Evolutionary conservation across 192 early-diverging fungal genomes (phyloP), one percentile per base, ranked within the genome.

Genomic region (Coemansia sp.): DNA sequence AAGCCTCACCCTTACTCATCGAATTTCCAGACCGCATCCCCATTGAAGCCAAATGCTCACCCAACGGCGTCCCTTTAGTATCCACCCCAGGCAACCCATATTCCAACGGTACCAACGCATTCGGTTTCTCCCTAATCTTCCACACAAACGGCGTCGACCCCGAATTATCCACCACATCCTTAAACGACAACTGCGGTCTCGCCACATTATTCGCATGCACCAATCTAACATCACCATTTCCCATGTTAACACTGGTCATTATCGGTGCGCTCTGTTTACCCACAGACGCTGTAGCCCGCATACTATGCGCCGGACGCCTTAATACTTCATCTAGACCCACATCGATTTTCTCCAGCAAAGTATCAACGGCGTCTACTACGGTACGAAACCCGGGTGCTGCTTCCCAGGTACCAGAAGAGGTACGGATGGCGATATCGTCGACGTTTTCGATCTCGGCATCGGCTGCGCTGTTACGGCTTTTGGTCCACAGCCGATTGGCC

Each of bases 81-180:
- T 22, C 51, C 2, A 54, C 55, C 22, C 72, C 55, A 12, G 77
- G 80, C 76, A 87, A 57, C 48, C 88, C 86, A 37, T 89, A 74
- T 51, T 90, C 89, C 60, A 98, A 85, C 9, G 95, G 92, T 5
- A 89, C 87, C 17, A 70, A 70, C 0, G 96, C 94, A 67, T 98
- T 88, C 51, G 90, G 90, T 75, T 99, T 99, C 11, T 82, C 61
- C 12, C 68, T 84, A 66, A 99, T 88, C 68, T 94, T 96, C 67
- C 89, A 86, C 20, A 89, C 85, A 78, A 92, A 96, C 15, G 93
- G 94, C 38, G 87, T 80, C 5, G 57, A 76, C 37, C 85, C 73
- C 1, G 91, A 91, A 65, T 99, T 99, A 76, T 99, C 96, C 14
- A 97, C 79, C 17, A 75, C 85, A 69, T 97, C 96, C 22, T 86